Conservation (phyloP, 306 rosid species). For the Prosopis cineraria region DNA sequence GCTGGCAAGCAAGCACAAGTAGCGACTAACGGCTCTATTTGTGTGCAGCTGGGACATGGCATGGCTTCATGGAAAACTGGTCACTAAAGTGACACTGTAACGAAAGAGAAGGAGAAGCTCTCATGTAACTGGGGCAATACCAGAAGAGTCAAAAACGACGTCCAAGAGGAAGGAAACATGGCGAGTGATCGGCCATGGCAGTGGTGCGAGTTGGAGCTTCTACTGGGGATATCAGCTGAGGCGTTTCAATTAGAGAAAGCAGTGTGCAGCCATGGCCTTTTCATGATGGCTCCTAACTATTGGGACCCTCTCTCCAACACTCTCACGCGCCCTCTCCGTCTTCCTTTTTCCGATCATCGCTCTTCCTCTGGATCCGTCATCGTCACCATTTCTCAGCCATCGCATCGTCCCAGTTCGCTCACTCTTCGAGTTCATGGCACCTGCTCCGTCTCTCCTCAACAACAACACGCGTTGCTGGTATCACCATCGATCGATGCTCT, state of each 20-base stretch:
- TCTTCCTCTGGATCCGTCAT: constrained; percentile 9
- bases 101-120: neutral
- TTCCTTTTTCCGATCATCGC: neutral
- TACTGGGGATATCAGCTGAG: constrained; percentile 29
- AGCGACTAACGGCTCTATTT: neutral
- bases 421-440: neutral
- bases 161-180: neutral
- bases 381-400: constrained; percentile 40
- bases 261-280: constrained; percentile 57
- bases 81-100: neutral
- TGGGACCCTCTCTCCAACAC: constrained; percentile 58
- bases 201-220: constrained; percentile 31
- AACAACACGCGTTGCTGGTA: constrained; percentile 33
- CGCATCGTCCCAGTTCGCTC: neutral
- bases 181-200: neutral
- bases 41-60: neutral
- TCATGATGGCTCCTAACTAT: constrained; percentile 61
- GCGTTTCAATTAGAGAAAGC: constrained; percentile 44
- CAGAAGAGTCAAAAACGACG: no score
- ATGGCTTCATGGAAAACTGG: neutral
- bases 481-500: neutral
- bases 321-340: constrained; percentile 49
- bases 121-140: neutral
- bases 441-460: neutral
- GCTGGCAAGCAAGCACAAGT: no score